Base-by-base conservation (phyloP, 108 stramenopile genomes). In the Pseudonitzschia delicatissima region DNA sequence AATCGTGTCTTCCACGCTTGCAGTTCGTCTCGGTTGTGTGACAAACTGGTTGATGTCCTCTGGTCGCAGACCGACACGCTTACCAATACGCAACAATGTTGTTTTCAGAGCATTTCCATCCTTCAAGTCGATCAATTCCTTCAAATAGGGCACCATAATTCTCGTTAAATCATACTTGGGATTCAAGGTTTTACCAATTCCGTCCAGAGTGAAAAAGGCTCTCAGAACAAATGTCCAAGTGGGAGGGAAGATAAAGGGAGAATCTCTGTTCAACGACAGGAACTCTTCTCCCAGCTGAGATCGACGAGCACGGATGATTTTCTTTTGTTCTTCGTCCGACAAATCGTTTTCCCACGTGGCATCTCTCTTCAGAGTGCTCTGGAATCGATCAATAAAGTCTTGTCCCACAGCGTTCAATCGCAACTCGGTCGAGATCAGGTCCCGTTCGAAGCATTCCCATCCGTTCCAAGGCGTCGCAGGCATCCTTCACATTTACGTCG, bases 201-300 rank as follows among this genome's bases (percentile, higher is more conserved):
- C 98, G 73, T 98, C 98, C 18, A 98, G 40, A n/a, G 95, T 88
- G 51, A 97, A 96, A 72, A 98, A 96, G 3, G 98, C 98, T 31
- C 97, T 83, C 52, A 98, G 90, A 27, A 98, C 96, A 78, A 98
- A 98, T 3, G 98, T 98, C 93, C 96, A 97, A 9, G 95, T 96
- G 0, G 98, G 95, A 45, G 98, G 98, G 64, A 98, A 97, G 45
- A 97, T 83, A 53, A 98, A 96, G 5, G 97, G 94, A 52, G 80
- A 81, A 67, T 96, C 94, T 13, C 88, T 79, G 67, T 96, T 93
- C 76, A 93, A 57, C 9, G 94, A 89, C 34, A 96, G 69, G 69
- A 96, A 93, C 62, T 96, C 94, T 71, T 93, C 87, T 26, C 94
- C 94, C 42, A 95, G 69, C 64, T 87, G 65, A 62, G 72, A 77